Evolutionary conservation across 257 asterid species (phyloP), one percentile per base, ranked within the genome.

Genomic region (Osmanthus fragrans): DNA sequence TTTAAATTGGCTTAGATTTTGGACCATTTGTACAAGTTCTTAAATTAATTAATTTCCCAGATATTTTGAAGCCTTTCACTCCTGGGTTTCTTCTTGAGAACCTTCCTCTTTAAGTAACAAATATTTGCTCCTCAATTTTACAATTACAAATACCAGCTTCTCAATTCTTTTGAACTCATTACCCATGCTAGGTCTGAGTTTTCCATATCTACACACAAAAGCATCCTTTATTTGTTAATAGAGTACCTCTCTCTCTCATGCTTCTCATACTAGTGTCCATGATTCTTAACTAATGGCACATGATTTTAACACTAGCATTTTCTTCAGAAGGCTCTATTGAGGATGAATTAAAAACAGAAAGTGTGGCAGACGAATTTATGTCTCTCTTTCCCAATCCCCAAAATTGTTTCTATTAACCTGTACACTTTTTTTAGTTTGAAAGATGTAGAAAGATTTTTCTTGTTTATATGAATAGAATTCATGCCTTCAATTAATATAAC

Each of bases 261-360:
- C 9, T 36, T 36, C 39, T 36, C 1, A 36, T 36, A 7, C 39
- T 36, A 36, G 9, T 5, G 39, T 36, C n/a, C 7, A 37, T 72
- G 76, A 84, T 89, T 96, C 78, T 79, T 92, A 45, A 85, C 96
- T 94, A 25, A 79, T 96, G 93, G 94, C 9, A 83, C 89, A 75
- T 70, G 80, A 93, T 90, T 80, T 11, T 96, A 82, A 88, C 97
- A 64, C 92, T 93, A 23, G 87, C 98, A 40, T 93, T 90, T 86
- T 96, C 98, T 37, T 88, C 99, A 70, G 97, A 96, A 87, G 88
- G 97, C 86, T 93, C 99, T 73, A 77, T 96, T n/a, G 98, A 96
- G 91, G 98, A 93, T 80, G 99, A 96, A 84, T 80, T 96, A 58
- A 96, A 93, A 89, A 88, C 97, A 87, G 99, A 93, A 80, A 92